phyloP scores from a whole-genome alignment of 2,329 filamentous ascomycete species.

The Rhytidhysteron rufulum region DNA sequence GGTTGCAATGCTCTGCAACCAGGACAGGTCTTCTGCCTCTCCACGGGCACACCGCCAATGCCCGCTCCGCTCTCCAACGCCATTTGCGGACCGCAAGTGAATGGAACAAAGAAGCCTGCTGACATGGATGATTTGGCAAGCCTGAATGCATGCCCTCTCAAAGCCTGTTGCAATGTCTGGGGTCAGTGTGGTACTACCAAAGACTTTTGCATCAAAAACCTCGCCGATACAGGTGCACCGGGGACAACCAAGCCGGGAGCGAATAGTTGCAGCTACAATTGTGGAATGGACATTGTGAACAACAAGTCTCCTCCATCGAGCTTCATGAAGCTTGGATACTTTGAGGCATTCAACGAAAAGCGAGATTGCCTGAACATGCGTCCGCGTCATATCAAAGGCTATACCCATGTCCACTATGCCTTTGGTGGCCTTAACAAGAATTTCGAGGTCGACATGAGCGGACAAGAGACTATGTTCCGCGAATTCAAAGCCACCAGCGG shows the following conservation, averaged over 20 bases:
- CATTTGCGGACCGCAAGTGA: conserved; percentile 45
- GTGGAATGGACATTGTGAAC: conserved; percentile 34
- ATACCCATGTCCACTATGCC: conserved; percentile 35
- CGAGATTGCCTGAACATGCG: conserved; percentile 30
- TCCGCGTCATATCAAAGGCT: conserved; percentile 14
- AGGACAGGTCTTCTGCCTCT: conserved; percentile 38
- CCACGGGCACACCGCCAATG: conserved; percentile 39
- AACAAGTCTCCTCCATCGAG: conserved; percentile 13
- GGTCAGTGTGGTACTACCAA: conserved; percentile 45
- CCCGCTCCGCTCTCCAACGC: conserved; percentile 37
- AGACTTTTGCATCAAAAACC: conserved; percentile 45
- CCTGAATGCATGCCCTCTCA: conserved; percentile 33
- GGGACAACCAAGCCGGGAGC: conserved; percentile 32
- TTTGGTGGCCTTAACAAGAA: conserved; percentile 31
- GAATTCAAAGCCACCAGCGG: conserved; percentile 26
- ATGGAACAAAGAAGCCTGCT: conserved; percentile 33
- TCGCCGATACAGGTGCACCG: conserved; percentile 26
- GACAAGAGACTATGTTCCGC: conserved; percentile 25
- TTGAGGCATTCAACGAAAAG: conserved; percentile 26
- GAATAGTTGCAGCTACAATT: conserved; percentile 42
- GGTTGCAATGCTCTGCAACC: conserved; percentile 34
- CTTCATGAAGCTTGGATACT: conserved; percentile 28
- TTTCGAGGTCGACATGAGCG: conserved; percentile 18
- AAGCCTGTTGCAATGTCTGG: conserved; percentile 43
- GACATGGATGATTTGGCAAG: conserved; percentile 24